Percentiles rank a stretch among this genome's conserved stretches.
Evolutionary conservation across 2,329 filamentous ascomycete genomes (phyloP).

Genomic region (Aplosporella prunicola): DNA sequence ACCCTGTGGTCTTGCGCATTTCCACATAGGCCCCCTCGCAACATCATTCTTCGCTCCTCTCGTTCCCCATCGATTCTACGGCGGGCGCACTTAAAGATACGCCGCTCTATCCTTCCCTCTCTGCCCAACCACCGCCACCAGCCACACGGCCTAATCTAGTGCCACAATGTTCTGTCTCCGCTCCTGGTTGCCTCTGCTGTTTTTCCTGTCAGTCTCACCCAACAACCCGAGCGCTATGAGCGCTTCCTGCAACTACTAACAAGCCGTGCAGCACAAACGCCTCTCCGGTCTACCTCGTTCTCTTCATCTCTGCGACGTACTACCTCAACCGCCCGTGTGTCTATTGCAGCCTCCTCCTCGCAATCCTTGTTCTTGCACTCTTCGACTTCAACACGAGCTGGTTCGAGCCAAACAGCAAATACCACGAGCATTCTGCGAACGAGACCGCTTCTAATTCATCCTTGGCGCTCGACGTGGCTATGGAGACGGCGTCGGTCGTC

Average conservation of each 20-base stretch:
- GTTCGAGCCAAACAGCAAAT: slow-evolving; percentile 56
- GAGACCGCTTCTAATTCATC: slow-evolving; percentile 24
- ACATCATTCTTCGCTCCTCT: no score
- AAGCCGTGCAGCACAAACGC: slow-evolving; percentile 34
- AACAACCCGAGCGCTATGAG: neutral
- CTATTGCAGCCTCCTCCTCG: slow-evolving; percentile 92
- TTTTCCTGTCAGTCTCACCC: slow-evolving; percentile 39
- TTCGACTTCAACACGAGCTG: slow-evolving; percentile 88
- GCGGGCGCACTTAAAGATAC: no score
- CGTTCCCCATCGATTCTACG: no score
- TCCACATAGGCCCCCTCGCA: no score
- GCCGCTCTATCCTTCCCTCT: slow-evolving; percentile 5
- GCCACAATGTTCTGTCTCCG: slow-evolving; percentile 56
- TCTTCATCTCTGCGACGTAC: slow-evolving; percentile 75
- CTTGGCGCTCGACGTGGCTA: slow-evolving; percentile 11
- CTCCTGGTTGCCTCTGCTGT: slow-evolving; percentile 44
- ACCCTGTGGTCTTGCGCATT: slow-evolving; percentile 7
- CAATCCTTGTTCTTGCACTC: slow-evolving; percentile 91
- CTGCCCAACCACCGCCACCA: neutral
- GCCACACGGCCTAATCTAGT: neutral
- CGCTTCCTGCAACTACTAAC: slow-evolving; percentile 1
- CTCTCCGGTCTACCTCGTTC: slow-evolving; percentile 40
- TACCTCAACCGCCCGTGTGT: slow-evolving; percentile 93
- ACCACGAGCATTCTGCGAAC: slow-evolving; percentile 1
- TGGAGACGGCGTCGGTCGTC: slow-evolving; percentile 30